Percentiles rank a stretch among this genome's conserved stretches.
These are phyloP conservation scores for Candida ulmi DNA, from an alignment of 805 yeast species.

Conservation along the genomic window DNA sequence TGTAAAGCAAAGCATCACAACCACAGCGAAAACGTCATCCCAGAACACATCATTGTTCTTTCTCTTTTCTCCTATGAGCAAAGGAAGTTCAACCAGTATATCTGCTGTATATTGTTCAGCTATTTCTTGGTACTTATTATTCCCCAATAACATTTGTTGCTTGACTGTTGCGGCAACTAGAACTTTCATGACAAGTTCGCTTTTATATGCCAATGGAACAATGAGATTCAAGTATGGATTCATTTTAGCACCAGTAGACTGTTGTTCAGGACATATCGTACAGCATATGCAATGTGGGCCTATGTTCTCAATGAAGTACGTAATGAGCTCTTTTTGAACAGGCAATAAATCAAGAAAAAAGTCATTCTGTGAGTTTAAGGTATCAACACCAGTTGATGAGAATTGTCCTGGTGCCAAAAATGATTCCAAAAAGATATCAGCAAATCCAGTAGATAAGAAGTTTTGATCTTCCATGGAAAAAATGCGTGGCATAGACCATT, in stretches of 20 bases:
- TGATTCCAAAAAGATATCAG: not conserved
- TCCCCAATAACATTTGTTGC: constrained; percentile 27
- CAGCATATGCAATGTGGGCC: constrained; percentile 36
- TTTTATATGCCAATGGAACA: constrained; percentile 31
- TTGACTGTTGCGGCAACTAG: constrained; percentile 33
- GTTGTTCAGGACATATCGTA: constrained; percentile 13
- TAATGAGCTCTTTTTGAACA: constrained; percentile 14
- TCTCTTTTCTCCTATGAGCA: constrained; percentile 23
- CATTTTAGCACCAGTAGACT: constrained; percentile 20
- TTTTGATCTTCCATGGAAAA: too few relatives aligned
- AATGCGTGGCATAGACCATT: too few relatives aligned
- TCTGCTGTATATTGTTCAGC: constrained; percentile 24
- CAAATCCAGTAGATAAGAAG: too few relatives aligned
- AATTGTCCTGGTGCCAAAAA: not conserved
- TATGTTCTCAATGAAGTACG: constrained; percentile 29
- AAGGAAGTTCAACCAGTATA: constrained; percentile 27
- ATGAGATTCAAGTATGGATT: constrained; percentile 35
- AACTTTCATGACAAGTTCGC: constrained; percentile 28
- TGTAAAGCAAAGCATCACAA: constrained; percentile 34
- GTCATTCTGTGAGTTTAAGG: not conserved
- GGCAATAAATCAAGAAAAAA: too few relatives aligned
- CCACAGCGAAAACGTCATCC: constrained; percentile 36
- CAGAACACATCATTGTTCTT: constrained; percentile 22
- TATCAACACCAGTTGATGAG: constrained; percentile 1
- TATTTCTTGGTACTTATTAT: constrained; percentile 21